phyloP scores from a whole-genome alignment of 805 yeast genomes.

The Starmera dryadoides region DNA sequence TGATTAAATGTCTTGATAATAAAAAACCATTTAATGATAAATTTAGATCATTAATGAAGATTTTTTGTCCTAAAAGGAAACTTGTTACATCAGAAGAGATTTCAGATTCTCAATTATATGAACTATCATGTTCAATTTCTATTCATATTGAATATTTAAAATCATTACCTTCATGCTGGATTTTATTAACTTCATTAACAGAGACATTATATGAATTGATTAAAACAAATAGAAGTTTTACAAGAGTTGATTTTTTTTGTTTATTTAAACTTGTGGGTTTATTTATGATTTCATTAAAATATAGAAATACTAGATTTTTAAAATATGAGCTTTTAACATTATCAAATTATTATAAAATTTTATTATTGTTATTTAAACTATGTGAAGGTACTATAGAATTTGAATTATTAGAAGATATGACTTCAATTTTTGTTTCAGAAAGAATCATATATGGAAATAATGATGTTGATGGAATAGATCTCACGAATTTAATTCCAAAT shows the following conservation, averaged over 20 bases:
- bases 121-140: constrained; percentile 13
- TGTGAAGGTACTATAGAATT: constrained; percentile 15
- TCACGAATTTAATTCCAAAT: constrained; percentile 1
- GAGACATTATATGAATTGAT: constrained; percentile 5
- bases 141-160: constrained; percentile 9
- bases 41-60: constrained; percentile 3
- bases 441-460: constrained; percentile 4
- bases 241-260: constrained; percentile 11
- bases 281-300: constrained; percentile 8
- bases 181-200: constrained; percentile 8
- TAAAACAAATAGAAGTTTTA: constrained; percentile 8
- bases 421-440: constrained; percentile 7
- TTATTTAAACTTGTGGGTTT: constrained; percentile 9
- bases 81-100: constrained; percentile 3
- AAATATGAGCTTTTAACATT: constrained; percentile 9
- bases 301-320: constrained; percentile 10
- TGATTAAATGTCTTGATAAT: constrained; percentile 5
- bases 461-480: not conserved
- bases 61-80: constrained; percentile 2
- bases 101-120: constrained; percentile 12
- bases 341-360: constrained; percentile 7
- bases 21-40: constrained; percentile 1
- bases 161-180: constrained; percentile 10
- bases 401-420: constrained; percentile 4
- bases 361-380: constrained; percentile 2